phyloP scores from a whole-genome alignment of 2,329 filamentous ascomycete species.

The Daldinia eschscholtzii region DNA sequence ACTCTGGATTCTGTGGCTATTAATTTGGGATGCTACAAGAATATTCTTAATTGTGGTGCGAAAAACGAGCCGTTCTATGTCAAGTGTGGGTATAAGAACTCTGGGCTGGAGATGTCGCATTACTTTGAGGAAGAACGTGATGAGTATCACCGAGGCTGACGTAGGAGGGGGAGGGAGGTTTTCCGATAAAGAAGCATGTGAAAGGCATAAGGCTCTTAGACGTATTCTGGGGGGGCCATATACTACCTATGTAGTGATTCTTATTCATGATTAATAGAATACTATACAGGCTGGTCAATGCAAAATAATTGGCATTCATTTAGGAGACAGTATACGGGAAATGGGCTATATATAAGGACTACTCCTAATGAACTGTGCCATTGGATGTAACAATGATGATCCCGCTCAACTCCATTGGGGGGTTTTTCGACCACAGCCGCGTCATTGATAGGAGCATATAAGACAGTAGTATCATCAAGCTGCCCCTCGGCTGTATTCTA shows the following conservation, averaged over 20 bases:
- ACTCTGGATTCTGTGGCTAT: constrained; percentile 79
- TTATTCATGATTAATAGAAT: neutral
- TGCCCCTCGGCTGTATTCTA: neutral
- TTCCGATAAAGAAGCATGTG: neutral
- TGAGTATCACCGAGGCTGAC: constrained; percentile 46
- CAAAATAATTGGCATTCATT: neutral
- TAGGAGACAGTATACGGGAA: neutral
- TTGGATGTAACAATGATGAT: no score
- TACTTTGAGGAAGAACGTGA: constrained; percentile 48
- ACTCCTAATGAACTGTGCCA: neutral
- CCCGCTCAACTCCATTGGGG: neutral
- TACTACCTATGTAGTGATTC: neutral
- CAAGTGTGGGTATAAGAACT: constrained; percentile 51
- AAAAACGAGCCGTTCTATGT: constrained; percentile 83
- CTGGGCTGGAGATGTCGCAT: constrained; percentile 52
- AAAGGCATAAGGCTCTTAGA: neutral
- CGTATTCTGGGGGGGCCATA: neutral
- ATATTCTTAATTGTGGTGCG: constrained; percentile 82
- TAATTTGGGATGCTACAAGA: constrained; percentile 84
- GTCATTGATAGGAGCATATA: neutral
- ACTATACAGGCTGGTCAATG: neutral
- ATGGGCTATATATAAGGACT: neutral
- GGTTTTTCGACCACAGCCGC: neutral
- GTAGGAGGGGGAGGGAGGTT: neutral
- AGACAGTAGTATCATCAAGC: neutral